Conservation (phyloP, 208 protist species). For the Leishmania arabica region DNA sequence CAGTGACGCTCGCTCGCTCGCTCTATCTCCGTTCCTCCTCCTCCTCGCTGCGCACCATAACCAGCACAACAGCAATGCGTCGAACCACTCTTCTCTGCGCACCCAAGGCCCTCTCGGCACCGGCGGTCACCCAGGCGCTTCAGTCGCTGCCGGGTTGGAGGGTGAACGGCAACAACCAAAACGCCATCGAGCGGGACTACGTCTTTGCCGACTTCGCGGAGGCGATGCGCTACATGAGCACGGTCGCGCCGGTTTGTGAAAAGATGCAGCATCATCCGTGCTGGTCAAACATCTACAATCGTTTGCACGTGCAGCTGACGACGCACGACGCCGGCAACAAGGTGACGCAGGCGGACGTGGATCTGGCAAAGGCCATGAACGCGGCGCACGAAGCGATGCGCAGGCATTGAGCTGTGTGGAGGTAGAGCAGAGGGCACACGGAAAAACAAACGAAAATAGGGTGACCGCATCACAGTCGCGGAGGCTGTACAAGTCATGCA, state of each 20-base stretch:
- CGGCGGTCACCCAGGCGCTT: slow-evolving; percentile 88
- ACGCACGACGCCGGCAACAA: slow-evolving; percentile 94
- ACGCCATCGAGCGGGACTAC: slow-evolving; percentile 68
- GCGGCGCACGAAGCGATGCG: slow-evolving; percentile 34
- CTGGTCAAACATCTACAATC: slow-evolving; percentile 97
- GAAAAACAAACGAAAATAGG: background rate
- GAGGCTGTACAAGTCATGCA: background rate
- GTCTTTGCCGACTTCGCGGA: slow-evolving; percentile 89
- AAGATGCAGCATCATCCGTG: slow-evolving; percentile 93
- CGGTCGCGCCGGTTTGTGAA: slow-evolving; percentile 80
- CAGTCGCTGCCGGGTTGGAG: slow-evolving; percentile 75
- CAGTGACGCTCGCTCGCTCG: background rate
- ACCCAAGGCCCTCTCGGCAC: slow-evolving; percentile 52
- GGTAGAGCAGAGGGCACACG: background rate
- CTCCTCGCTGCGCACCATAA: background rate
- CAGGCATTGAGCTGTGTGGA: background rate
- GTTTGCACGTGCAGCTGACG: slow-evolving; percentile 89
- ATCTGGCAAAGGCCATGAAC: slow-evolving; percentile 71
- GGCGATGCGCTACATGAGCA: slow-evolving; percentile 93
- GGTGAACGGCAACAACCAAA: slow-evolving; percentile 39
- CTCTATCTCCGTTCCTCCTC: background rate
- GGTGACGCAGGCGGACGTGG: slow-evolving; percentile 82
- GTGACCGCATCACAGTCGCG: background rate
- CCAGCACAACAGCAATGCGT: slow-evolving; percentile 14
- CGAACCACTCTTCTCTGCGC: background rate